Percentiles rank a stretch among this genome's conserved stretches.
phyloP scores from a whole-genome alignment of 148 eudicot species.

The Chenopodium suecicum region DNA sequence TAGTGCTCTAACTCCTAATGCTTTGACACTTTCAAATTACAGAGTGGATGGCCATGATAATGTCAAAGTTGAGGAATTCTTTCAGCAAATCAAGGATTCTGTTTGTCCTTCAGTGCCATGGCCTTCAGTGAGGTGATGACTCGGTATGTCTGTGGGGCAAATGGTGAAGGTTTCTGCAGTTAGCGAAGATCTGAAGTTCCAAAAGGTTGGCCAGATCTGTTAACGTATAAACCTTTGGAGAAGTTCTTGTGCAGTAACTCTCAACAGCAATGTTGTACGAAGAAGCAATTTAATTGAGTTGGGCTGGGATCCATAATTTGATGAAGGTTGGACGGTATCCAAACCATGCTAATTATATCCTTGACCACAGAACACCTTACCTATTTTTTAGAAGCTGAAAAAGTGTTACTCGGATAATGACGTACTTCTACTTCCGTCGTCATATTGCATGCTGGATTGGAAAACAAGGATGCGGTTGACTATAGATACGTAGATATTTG shows the following conservation, averaged over 20 bases:
- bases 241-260: constrained; percentile 73
- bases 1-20: background rate
- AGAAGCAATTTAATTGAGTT: constrained; percentile 58
- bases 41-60: constrained; percentile 65
- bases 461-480: background rate
- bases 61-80: constrained; percentile 64
- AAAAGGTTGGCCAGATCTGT: constrained; percentile 67
- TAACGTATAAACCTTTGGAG: constrained; percentile 76
- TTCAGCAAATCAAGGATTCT: constrained; percentile 54
- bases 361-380: constrained; percentile 47
- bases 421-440: background rate
- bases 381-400: constrained; percentile 33
- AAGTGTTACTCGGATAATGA: background rate
- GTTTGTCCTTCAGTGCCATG: constrained; percentile 51
- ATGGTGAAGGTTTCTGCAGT: constrained; percentile 73
- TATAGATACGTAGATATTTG: background rate
- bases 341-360: constrained; percentile 57
- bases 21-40: constrained; percentile 56
- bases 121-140: constrained; percentile 91
- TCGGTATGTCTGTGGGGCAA: constrained; percentile 71
- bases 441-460: background rate
- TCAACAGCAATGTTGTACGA: constrained; percentile 54
- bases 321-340: constrained; percentile 59
- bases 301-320: constrained; percentile 39
- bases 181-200: constrained; percentile 60